Base-by-base conservation (phyloP, 2,329 filamentous ascomycete genomes). In the Paecilomyces sp. region DNA sequence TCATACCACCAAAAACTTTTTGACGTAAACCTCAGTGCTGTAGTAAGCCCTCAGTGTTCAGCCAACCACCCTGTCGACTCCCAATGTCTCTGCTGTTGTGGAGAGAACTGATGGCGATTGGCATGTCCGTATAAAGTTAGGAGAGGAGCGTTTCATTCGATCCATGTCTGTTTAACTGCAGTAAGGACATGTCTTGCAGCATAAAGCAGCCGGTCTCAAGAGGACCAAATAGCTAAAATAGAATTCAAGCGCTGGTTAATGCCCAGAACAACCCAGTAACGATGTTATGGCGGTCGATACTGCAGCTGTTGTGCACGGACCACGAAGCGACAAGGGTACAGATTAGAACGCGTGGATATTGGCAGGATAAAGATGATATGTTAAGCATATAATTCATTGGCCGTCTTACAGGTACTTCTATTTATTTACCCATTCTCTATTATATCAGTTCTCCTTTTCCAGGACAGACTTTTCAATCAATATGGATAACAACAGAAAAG, bases 61-160 rank as follows among this genome's bases (percentile, higher is more conserved):
- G 73, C 74, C 62, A 73, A 75, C 72, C 72, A 77, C 6, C 73
- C 72, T 47, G 72, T 64, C 54, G 66, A 71, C 57, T 77, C 74
- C 75, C 71, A 78, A 22, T 22, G 22, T 22, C 22, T 22, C 22
- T 22, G 22, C 22, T 22, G 22, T 22, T 22, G 22, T 22, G 22
- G 22, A 22, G 22, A 22, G 22, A 22, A 22, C 22, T 22, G 22
- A 22, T 22, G 22, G 22, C 22, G 22, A 22, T 22, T 1, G 22
- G 22, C 22, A 18, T 15, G 12, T 41, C 36, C 36, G n/a, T 6
- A 41, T 41, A n/a, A 41, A 41, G 2, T 6, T 41, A 1, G 15
- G 36, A 41, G 36, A 41, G 36, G n/a, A 15, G 13, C n/a, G 6
- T 41, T n/a, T 41, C 5, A 41, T 41, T 41, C 36, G 13, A 41